These are phyloP conservation scores for Aurantiochytrium sp. DNA, from an alignment of 108 stramenopile species.

Conservation along the genomic window DNA sequence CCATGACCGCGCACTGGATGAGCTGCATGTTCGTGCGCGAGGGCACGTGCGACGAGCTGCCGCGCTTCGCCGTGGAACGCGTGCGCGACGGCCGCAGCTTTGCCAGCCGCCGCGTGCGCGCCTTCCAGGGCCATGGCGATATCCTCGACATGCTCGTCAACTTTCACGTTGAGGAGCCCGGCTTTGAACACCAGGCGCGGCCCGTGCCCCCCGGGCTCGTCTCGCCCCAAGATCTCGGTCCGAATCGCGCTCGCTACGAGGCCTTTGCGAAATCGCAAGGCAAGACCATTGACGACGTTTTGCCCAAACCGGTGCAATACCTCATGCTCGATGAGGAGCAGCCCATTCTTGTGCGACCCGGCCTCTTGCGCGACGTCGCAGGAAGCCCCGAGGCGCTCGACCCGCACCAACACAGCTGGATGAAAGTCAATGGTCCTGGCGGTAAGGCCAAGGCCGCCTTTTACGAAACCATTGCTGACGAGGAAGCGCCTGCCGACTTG, in stretches of 20 bases:
- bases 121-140: neutral
- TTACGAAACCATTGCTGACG: neutral
- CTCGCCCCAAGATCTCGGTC: neutral
- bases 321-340: neutral
- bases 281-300: neutral
- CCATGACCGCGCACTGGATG: neutral
- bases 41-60: neutral
- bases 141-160: conserved; percentile 8
- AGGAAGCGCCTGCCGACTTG: neutral
- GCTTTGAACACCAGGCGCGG: neutral
- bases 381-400: neutral
- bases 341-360: neutral
- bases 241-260: neutral
- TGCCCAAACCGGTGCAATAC: neutral
- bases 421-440: neutral
- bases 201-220: neutral
- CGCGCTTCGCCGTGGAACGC: neutral
- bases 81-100: neutral
- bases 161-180: neutral
- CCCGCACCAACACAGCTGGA: neutral
- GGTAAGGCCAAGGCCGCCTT: neutral
- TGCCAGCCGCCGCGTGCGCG: neutral
- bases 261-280: neutral
- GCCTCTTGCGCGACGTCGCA: neutral
- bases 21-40: conserved; percentile 20